Conservation (phyloP, 2,329 filamentous ascomycete species). For the Daldinia sp. region DNA sequence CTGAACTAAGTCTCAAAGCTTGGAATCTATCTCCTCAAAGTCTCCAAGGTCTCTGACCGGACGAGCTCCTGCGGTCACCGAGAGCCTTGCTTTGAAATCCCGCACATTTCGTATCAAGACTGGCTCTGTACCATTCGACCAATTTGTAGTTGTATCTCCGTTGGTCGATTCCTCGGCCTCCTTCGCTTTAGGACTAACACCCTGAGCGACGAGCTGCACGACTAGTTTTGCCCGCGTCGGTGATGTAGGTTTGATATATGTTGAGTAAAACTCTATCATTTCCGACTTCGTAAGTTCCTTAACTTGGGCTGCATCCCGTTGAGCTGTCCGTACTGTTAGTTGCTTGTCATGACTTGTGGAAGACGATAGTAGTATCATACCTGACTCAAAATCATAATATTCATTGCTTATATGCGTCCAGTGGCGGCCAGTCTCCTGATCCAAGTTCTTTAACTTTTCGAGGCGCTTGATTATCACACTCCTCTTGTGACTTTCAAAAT, state of each 20-base stretch:
- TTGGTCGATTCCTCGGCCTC: constrained; percentile 51
- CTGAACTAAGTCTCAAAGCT: constrained; percentile 67
- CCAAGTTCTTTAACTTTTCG: constrained; percentile 92
- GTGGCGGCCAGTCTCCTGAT: constrained; percentile 81
- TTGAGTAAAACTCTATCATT: constrained; percentile 79
- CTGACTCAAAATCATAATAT: constrained; percentile 87
- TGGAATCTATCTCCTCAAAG: constrained; percentile 86
- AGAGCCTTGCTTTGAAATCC: constrained; percentile 79
- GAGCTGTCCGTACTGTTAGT: constrained; percentile 58
- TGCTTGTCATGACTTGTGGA: background rate
- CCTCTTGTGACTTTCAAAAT: constrained; percentile 91
- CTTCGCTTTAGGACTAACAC: constrained; percentile 53
- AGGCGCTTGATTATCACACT: constrained; percentile 86
- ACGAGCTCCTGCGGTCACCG: constrained; percentile 74
- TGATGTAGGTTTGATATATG: constrained; percentile 79
- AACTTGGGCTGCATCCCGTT: constrained; percentile 79
- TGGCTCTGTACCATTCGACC: constrained; percentile 60
- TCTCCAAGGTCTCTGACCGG: constrained; percentile 79
- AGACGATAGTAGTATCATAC: constrained; percentile 57
- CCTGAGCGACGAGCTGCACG: constrained; percentile 83
- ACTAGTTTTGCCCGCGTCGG: constrained; percentile 79
- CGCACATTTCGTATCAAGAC: constrained; percentile 79
- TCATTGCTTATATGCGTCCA: constrained; percentile 88
- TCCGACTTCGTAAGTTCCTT: constrained; percentile 79
- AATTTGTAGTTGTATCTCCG: constrained; percentile 46